Evolutionary conservation across 176 grass and related monocot species (phyloP).

Genomic region (Themeda triandra): DNA sequence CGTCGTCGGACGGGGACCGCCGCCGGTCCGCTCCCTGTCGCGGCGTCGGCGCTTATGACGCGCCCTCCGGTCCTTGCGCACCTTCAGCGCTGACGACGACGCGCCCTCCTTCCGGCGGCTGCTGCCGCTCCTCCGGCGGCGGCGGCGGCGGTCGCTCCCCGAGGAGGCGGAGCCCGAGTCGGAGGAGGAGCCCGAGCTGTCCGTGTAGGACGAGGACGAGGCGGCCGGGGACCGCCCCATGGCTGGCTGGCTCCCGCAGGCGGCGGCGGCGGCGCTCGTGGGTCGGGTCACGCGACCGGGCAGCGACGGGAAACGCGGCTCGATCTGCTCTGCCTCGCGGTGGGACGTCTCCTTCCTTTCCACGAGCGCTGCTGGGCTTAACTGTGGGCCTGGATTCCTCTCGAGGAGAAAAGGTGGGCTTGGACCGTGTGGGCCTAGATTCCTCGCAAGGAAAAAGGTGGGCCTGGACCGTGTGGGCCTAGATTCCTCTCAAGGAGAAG

Average conservation of each 20-base stretch:
- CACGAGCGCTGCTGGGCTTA: background rate
- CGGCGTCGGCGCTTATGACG: slow-evolving; percentile 36
- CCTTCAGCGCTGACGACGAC: slow-evolving; percentile 46
- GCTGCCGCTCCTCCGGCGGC: slow-evolving; percentile 15
- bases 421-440: background rate
- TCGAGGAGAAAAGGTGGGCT: no score
- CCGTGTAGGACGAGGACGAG: slow-evolving; percentile 10
- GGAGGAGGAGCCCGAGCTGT: slow-evolving; percentile 23
- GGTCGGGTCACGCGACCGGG: background rate
- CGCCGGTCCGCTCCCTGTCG: slow-evolving; percentile 16
- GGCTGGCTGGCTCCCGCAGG: background rate
- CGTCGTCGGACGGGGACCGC: slow-evolving; percentile 30
- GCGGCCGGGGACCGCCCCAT: slow-evolving; percentile 41
- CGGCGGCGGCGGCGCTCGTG: background rate
- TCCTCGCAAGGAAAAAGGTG: background rate
- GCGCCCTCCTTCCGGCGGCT: slow-evolving; percentile 28
- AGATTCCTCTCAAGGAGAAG: background rate
- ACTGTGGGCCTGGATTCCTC: no score
- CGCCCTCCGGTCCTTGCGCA: slow-evolving; percentile 53
- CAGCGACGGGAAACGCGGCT: background rate
- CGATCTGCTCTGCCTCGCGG: background rate
- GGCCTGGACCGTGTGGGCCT: background rate
- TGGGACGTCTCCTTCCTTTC: background rate
- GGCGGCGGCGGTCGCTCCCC: slow-evolving; percentile 31
- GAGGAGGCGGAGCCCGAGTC: background rate